Evolutionary conservation across 306 rosid genomes (phyloP).

Genomic region (Rosa rugosa): DNA sequence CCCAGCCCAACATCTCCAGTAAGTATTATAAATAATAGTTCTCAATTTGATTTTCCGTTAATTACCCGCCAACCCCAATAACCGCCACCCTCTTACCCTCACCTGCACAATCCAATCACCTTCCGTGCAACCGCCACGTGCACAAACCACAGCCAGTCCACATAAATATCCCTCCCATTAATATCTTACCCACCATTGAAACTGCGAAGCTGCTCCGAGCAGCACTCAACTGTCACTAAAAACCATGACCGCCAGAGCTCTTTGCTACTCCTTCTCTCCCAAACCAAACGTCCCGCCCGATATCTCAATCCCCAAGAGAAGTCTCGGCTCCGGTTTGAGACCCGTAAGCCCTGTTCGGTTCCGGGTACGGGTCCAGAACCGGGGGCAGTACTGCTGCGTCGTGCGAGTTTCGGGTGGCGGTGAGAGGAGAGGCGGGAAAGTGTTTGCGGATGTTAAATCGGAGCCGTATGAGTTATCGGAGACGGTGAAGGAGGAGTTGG

Average conservation of each 20-base stretch:
- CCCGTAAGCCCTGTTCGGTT: constrained; percentile 10
- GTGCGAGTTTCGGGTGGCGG: constrained; percentile 27
- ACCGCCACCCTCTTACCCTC: not conserved
- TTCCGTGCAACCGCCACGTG: constrained; percentile 48
- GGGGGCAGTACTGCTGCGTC: constrained; percentile 21
- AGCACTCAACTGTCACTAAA: not conserved
- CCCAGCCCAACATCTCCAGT: not conserved
- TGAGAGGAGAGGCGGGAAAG: constrained; percentile 36
- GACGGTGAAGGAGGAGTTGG: constrained; percentile 40
- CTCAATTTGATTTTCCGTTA: constrained; percentile 12
- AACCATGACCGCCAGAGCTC: constrained; percentile 68
- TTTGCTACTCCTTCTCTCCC: constrained; percentile 55
- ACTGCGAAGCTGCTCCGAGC: constrained; percentile 7
- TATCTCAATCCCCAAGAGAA: constrained; percentile 26
- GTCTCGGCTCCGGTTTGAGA: constrained; percentile 9
- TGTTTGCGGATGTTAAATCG: constrained; percentile 68
- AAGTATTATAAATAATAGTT: not conserved
- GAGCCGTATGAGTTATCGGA: constrained; percentile 46
- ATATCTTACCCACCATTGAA: not conserved
- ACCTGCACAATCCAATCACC: not conserved
- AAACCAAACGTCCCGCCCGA: constrained; percentile 36
- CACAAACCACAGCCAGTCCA: constrained; percentile 43
- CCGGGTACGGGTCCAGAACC: constrained; percentile 12
- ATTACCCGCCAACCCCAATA: not conserved
- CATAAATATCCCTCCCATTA: constrained; percentile 45